A percentile compares a stretch with the other conserved stretches of the same genome.
Evolutionary conservation across 1,284 basidiomycete genomes (phyloP).

Genomic region (Fomitopsis betulina): DNA sequence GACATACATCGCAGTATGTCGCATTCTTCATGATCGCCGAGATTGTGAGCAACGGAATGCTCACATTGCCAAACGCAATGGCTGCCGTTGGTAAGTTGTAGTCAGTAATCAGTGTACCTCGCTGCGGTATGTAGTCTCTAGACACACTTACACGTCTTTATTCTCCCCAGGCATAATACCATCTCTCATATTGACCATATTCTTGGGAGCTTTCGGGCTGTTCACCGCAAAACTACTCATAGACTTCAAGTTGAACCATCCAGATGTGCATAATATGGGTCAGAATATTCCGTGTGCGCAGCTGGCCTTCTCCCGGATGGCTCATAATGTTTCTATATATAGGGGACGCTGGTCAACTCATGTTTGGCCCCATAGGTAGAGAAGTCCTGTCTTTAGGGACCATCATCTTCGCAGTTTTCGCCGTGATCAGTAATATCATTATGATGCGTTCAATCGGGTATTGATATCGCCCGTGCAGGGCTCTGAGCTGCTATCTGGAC

Average conservation of each 20-base stretch:
- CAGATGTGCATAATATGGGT: constrained; percentile 52
- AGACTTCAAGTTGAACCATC: constrained; percentile 55
- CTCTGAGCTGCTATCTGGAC: constrained; percentile 44
- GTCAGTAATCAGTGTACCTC: too few relatives aligned
- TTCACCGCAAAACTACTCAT: constrained; percentile 51
- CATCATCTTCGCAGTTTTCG: constrained; percentile 47
- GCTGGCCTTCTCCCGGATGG: background rate
- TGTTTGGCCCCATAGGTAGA: constrained; percentile 46
- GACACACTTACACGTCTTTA: background rate
- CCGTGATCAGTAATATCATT: constrained; percentile 30
- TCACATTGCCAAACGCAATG: constrained; percentile 50
- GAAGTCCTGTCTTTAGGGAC: constrained; percentile 45
- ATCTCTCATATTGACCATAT: constrained; percentile 48
- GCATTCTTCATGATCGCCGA: constrained; percentile 53
- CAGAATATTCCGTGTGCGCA: background rate
- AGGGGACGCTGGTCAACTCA: constrained; percentile 51
- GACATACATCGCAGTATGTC: constrained; percentile 33
- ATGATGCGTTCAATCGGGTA: background rate
- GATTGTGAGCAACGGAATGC: constrained; percentile 56
- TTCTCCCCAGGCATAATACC: constrained; percentile 40
- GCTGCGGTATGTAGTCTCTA: too few relatives aligned
- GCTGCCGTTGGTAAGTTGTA: constrained; percentile 41
- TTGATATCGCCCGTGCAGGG: constrained; percentile 29
- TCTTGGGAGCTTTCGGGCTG: constrained; percentile 48
- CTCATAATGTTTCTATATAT: constrained; percentile 2